Conservation (phyloP, 768 basidiomycete species). For the Rickenella mellea region DNA sequence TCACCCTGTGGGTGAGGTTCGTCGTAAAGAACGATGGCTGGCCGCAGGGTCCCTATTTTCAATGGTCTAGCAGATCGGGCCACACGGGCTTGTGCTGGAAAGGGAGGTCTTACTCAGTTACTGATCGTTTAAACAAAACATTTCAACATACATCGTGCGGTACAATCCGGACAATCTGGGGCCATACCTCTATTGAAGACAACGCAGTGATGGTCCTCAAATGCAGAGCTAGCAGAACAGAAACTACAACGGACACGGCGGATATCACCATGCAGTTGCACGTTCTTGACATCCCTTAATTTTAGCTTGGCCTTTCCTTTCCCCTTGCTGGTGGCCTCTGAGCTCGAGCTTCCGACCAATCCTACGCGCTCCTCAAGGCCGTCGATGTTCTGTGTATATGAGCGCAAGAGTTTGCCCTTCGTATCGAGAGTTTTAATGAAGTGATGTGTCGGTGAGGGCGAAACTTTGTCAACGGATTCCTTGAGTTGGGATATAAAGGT, state of each 20-base stretch:
- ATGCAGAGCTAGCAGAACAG: constrained; percentile 75
- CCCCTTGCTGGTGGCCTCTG: constrained; percentile 35
- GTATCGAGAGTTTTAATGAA: constrained; percentile 80
- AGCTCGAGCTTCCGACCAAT: constrained; percentile 55
- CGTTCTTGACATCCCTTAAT: constrained; percentile 69
- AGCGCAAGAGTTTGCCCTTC: constrained; percentile 78
- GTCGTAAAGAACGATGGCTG: constrained; percentile 91
- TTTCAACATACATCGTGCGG: constrained; percentile 60
- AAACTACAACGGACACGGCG: constrained; percentile 82
- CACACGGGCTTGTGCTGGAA: constrained; percentile 64
- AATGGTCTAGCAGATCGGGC: constrained; percentile 75
- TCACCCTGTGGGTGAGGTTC: constrained; percentile 90
- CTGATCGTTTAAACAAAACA: constrained; percentile 3
- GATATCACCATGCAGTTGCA: constrained; percentile 92
- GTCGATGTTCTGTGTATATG: constrained; percentile 98
- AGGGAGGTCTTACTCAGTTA: constrained; percentile 4
- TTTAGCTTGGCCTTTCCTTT: constrained; percentile 65
- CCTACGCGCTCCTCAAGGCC: constrained; percentile 82
- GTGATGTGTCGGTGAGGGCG: constrained; percentile 77
- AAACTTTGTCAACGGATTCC: constrained; percentile 66
- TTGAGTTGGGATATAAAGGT: constrained; percentile 92
- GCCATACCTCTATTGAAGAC: constrained; percentile 62
- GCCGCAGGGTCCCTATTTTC: constrained; percentile 79
- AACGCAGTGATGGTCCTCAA: constrained; percentile 48
- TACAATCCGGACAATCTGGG: constrained; percentile 84